Evolutionary conservation across 768 basidiomycete genomes (phyloP), one percentile per base, ranked within the genome.

Genomic region (Trichaptum fuscoviolaceum): DNA sequence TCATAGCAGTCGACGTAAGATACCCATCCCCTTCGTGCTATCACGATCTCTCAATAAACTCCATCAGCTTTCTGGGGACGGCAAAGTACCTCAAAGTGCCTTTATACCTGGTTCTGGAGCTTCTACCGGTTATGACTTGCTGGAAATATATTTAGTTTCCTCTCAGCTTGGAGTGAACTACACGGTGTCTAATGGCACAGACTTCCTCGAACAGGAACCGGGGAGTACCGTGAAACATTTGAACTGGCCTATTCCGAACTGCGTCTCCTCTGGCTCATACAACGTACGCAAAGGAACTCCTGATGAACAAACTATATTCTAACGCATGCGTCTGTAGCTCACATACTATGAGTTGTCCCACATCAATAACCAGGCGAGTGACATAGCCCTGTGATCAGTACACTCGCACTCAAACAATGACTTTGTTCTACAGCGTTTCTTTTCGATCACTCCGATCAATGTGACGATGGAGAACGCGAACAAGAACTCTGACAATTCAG

Each of bases 91-190:
- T 36, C 65, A 75, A 25, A 69, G 64, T 58, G 77, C 79, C n/a
- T 72, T 73, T 27, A 67, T 71, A 7, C 78, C 80, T 6, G 74
- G 72, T 64, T 80, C 81, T 7, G 71, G 69, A 26, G 68, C 75
- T 9, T 64, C 76, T 0, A 82, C 80, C 1, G 73, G 76, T 58
- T 81, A 76, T 70, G 75, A 79, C 64, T 70, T 72, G 8, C 70
- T 84, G 7, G 75, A 82, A 35, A 77, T 84, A 7, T 84, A 77
- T 66, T 73, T 84, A 12, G 78, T 83, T 9, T 84, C 84, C 2
- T 69, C 76, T 1, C 65, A 75, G 35, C 73, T 75, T 10, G 72
- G 75, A n/a, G 26, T 75, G 34, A 83, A 84, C 68, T 57, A 81
- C 5, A 82, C 80, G 6, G 76, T 85, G 25, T 76, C 80, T 24